Conservation (phyloP, 257 asterid species). For the Asclepias syriaca region DNA sequence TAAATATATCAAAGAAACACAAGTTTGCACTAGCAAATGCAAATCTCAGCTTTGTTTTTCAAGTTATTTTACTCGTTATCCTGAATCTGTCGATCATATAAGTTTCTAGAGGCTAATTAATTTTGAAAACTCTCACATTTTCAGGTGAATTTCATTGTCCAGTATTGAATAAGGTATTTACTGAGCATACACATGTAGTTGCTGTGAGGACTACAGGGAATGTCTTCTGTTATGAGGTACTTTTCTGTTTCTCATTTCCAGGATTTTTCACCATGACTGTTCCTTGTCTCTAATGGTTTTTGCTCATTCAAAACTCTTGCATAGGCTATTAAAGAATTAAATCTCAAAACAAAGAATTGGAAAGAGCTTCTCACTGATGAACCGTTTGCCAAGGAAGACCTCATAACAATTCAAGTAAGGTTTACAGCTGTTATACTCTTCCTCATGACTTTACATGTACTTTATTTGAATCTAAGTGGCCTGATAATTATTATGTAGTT, state of each 20-base stretch:
- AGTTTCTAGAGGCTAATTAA: background rate
- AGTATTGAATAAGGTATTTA: conserved; percentile 85
- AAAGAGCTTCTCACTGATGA: conserved; percentile 98
- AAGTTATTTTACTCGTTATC: background rate
- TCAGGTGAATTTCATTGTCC: conserved; percentile 91
- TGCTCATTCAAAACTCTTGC: conserved; percentile 10
- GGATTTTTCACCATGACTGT: conserved; percentile 3
- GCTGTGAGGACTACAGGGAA: conserved; percentile 92
- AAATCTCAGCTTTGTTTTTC: background rate
- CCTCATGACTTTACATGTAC: conserved; percentile 4
- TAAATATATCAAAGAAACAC: background rate
- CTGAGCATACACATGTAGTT: conserved; percentile 87
- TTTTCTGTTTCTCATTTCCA: conserved; percentile 12
- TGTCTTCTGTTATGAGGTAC: conserved; percentile 92
- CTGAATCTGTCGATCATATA: background rate
- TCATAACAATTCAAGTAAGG: conserved; percentile 83
- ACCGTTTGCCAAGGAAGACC: conserved; percentile 73
- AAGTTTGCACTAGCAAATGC: background rate
- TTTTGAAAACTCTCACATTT: conserved; percentile 9
- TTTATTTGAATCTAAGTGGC: conserved; percentile 11
- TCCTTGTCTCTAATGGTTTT: background rate
- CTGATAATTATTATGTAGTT: conserved; percentile 5
- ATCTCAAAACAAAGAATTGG: conserved; percentile 91
- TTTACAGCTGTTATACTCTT: conserved; percentile 8
- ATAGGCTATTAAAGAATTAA: conserved; percentile 90